Percentiles rank a stretch among this genome's conserved stretches.
These are phyloP conservation scores for Penicillium decumbens DNA, from an alignment of 2,329 filamentous ascomycete genomes.

Conservation along the genomic window DNA sequence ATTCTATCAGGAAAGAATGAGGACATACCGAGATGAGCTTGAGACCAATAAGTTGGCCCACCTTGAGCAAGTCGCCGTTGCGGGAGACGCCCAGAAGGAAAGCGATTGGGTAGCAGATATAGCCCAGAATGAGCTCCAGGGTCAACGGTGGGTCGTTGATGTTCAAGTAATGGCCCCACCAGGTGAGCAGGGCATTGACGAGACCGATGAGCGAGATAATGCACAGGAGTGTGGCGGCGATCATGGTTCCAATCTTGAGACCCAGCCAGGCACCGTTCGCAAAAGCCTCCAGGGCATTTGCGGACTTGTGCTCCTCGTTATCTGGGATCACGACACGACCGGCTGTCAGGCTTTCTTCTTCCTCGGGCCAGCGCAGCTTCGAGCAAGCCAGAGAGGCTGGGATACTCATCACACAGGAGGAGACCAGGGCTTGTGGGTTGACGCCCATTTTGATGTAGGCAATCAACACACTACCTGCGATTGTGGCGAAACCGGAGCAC, in stretches of 20 bases:
- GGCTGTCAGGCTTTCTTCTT: slow-evolving; percentile 77
- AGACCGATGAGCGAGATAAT: slow-evolving; percentile 74
- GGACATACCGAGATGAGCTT: slow-evolving; percentile 69
- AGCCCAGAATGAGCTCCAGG: slow-evolving; percentile 70
- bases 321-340: slow-evolving; percentile 77
- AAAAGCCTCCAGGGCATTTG: slow-evolving; percentile 79
- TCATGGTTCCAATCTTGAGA: slow-evolving; percentile 81
- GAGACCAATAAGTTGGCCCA: slow-evolving; percentile 72
- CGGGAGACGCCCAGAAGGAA: slow-evolving; percentile 77
- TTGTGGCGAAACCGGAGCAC: slow-evolving; percentile 88
- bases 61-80: slow-evolving; percentile 59
- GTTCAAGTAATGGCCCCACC: slow-evolving; percentile 77
- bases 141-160: slow-evolving; percentile 67
- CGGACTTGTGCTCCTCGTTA: slow-evolving; percentile 64
- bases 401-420: slow-evolving; percentile 92
- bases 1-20: too few relatives aligned
- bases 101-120: slow-evolving; percentile 70
- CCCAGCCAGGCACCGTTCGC: slow-evolving; percentile 80
- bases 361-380: slow-evolving; percentile 85
- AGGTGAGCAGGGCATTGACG: slow-evolving; percentile 70
- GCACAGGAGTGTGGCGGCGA: slow-evolving; percentile 71
- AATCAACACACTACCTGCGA: slow-evolving; percentile 80
- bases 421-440: slow-evolving; percentile 79
- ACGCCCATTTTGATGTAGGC: slow-evolving; percentile 81
- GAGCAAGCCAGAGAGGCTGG: slow-evolving; percentile 84